A percentile compares a stretch with the other conserved stretches of the same genome.
phyloP scores from a whole-genome alignment of 371 early-diverging fungal genomes.

The Mortierella sp. region DNA sequence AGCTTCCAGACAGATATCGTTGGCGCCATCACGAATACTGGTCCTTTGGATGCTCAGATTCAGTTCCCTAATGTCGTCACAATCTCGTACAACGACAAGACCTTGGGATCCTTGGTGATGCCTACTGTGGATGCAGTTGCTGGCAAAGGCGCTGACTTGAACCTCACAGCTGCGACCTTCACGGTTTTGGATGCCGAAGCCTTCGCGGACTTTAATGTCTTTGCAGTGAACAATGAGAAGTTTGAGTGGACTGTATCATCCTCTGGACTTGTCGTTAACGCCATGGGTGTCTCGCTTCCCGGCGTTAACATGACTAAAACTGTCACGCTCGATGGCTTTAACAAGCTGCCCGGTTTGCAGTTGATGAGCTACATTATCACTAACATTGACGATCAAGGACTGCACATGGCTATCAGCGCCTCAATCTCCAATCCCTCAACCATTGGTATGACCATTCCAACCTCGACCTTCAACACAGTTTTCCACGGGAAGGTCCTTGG shows the following conservation, averaged over 20 bases:
- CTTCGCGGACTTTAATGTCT: slow-evolving; percentile 67
- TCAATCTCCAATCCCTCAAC: slow-evolving; percentile 52
- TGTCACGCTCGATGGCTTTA: slow-evolving; percentile 66
- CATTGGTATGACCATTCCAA: slow-evolving; percentile 54
- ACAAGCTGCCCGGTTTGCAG: slow-evolving; percentile 33
- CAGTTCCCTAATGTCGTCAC: slow-evolving; percentile 65
- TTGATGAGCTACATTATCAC: slow-evolving; percentile 28
- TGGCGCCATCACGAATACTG: slow-evolving; percentile 70
- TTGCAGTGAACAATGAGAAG: slow-evolving; percentile 65
- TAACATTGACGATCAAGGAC: slow-evolving; percentile 32
- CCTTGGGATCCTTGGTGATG: slow-evolving; percentile 65
- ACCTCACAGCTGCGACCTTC: slow-evolving; percentile 60
- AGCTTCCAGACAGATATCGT: slow-evolving; percentile 62
- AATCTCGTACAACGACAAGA: slow-evolving; percentile 62
- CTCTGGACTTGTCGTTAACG: slow-evolving; percentile 61
- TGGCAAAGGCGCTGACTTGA: slow-evolving; percentile 64
- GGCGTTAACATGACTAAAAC: slow-evolving; percentile 67
- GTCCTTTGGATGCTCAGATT: slow-evolving; percentile 69
- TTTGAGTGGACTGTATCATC: slow-evolving; percentile 70
- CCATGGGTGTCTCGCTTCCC: slow-evolving; percentile 66
- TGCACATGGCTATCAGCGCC: slow-evolving; percentile 49
- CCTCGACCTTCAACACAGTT: slow-evolving; percentile 35
- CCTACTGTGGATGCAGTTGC: slow-evolving; percentile 57
- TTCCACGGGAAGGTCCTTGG: slow-evolving; percentile 40
- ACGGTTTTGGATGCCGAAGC: slow-evolving; percentile 59